These are phyloP conservation scores for Clavispora carvajalis DNA, from an alignment of 805 yeast genomes.

Conservation along the genomic window DNA sequence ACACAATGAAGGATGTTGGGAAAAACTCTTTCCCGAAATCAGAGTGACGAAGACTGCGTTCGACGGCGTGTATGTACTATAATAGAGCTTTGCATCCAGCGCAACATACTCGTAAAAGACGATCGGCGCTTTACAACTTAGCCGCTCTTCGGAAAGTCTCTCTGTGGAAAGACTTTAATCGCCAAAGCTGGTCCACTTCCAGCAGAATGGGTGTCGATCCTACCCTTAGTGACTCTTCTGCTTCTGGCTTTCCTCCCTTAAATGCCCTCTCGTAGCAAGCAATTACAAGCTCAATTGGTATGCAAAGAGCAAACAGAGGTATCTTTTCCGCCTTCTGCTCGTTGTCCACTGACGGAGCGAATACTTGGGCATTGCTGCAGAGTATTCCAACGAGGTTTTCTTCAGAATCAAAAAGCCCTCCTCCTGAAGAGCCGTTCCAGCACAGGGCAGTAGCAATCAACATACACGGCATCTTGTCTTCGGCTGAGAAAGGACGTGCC, in stretches of 20 bases:
- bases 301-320: slow-evolving; percentile 24
- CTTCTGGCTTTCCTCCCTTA: too few species aligned
- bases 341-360: slow-evolving; percentile 11
- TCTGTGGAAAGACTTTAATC: slow-evolving; percentile 16
- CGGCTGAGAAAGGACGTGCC: slow-evolving; percentile 7
- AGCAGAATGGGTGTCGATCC: neutral
- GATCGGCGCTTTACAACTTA: slow-evolving; percentile 15
- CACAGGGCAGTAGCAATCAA: slow-evolving; percentile 38
- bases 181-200: slow-evolving; percentile 20
- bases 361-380: slow-evolving; percentile 40
- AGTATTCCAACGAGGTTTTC: slow-evolving; percentile 36
- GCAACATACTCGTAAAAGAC: too few species aligned
- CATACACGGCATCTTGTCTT: slow-evolving; percentile 12
- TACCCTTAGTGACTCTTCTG: neutral
- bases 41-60: neutral
- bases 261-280: slow-evolving; percentile 15
- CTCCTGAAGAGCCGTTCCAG: slow-evolving; percentile 51
- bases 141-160: slow-evolving; percentile 17
- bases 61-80: neutral
- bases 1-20: neutral
- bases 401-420: slow-evolving; percentile 29
- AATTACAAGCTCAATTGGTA: slow-evolving; percentile 29
- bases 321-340: slow-evolving; percentile 22
- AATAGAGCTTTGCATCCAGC: neutral
- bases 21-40: neutral